phyloP scores from a whole-genome alignment of 176 grass and related monocot genomes.

The Metroxylon sagu region DNA sequence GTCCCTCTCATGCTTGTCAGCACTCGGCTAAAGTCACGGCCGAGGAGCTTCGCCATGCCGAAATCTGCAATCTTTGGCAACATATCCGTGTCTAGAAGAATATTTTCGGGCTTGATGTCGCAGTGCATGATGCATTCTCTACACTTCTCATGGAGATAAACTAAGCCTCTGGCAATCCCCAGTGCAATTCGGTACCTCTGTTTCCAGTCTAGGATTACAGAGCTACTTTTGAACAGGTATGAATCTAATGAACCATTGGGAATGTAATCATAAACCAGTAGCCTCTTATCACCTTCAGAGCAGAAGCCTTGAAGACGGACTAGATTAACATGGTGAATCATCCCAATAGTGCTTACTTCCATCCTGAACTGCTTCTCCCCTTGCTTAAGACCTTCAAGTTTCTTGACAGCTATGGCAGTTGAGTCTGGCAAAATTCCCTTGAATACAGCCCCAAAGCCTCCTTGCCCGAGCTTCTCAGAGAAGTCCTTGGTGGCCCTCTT shows the following conservation, averaged over 20 bases:
- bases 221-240: background rate
- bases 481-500: background rate
- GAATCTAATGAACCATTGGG: slow-evolving; percentile 1
- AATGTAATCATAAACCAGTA: slow-evolving; percentile 4
- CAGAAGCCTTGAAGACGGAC: slow-evolving; percentile 3
- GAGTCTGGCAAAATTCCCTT: slow-evolving; percentile 3
- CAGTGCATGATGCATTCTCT: slow-evolving; percentile 9
- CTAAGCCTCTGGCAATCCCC: background rate
- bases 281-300: slow-evolving; percentile 2
- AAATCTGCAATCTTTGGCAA: slow-evolving; percentile 2
- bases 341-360: slow-evolving; percentile 1
- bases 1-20: slow-evolving; percentile 54
- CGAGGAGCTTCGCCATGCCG: slow-evolving; percentile 5
- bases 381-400: slow-evolving; percentile 1
- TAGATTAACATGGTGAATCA: slow-evolving; percentile 7
- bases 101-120: slow-evolving; percentile 2
- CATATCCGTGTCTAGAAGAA: background rate
- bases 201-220: background rate
- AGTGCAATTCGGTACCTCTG: slow-evolving; percentile 1
- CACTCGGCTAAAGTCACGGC: slow-evolving; percentile 4
- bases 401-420: slow-evolving; percentile 2
- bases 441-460: slow-evolving; percentile 3
- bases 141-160: slow-evolving; percentile 11
- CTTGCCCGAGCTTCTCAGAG: slow-evolving; percentile 2
- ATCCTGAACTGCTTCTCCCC: slow-evolving; percentile 3